Conservation (phyloP, 2,329 filamentous ascomycete species). For the Fusarium nanum region DNA sequence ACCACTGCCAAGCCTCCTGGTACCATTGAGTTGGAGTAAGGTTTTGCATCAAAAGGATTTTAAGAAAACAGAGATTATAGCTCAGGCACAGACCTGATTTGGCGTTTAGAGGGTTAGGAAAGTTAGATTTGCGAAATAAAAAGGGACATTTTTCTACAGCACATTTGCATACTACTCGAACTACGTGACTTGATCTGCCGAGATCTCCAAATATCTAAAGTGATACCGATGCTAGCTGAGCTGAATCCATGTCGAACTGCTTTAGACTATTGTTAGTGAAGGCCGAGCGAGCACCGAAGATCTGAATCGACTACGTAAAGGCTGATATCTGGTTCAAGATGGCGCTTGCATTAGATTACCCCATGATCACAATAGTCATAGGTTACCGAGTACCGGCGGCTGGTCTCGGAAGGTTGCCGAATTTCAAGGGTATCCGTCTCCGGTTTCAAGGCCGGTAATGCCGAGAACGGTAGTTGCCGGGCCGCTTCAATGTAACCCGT, state of each 20-base stretch:
- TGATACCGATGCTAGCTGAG: not conserved
- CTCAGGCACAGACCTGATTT: not conserved
- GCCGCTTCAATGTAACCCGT: not conserved
- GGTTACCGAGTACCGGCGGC: slow-evolving; percentile 16
- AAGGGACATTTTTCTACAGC: not conserved
- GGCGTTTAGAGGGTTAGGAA: slow-evolving; percentile 11
- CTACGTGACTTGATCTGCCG: not conserved
- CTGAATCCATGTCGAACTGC: not conserved
- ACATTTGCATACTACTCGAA: too few species aligned
- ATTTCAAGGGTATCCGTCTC: not conserved
- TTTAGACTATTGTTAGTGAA: not conserved
- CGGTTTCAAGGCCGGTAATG: not conserved
- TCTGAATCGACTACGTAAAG: not conserved
- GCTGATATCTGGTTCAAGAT: not conserved
- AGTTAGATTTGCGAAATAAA: slow-evolving; percentile 11
- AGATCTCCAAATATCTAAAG: not conserved
- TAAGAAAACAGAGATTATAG: not conserved
- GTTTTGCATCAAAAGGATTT: not conserved
- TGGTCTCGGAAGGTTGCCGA: slow-evolving; percentile 8
- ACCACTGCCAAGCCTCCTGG: slow-evolving; percentile 15
- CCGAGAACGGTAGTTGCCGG: slow-evolving; percentile 20
- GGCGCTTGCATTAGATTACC: not conserved
- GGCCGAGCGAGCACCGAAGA: not conserved
- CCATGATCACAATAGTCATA: not conserved
- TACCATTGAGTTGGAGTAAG: slow-evolving; percentile 10